phyloP scores from a whole-genome alignment of 2,329 filamentous ascomycete species.

The Penicillium thymicola region DNA sequence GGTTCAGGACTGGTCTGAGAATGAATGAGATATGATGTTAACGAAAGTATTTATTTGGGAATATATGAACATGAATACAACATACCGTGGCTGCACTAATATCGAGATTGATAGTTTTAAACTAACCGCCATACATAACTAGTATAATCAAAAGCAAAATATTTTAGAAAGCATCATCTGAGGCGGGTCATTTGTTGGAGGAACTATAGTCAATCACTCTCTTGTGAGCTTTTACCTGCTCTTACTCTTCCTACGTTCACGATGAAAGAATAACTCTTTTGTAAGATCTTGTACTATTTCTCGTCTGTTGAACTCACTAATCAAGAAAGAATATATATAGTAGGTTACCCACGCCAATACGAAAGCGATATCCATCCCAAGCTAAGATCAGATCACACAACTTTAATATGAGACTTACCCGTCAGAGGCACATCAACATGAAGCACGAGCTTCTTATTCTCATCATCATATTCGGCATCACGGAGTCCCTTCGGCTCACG shows the following conservation, averaged over 20 bases:
- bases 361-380: not conserved
- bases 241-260: too few species aligned
- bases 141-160: too few species aligned
- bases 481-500: not conserved
- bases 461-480: constrained; percentile 9
- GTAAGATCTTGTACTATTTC: too few species aligned
- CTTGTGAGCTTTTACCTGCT: too few species aligned
- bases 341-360: not conserved
- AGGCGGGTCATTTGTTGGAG: too few species aligned
- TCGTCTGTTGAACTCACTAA: not conserved
- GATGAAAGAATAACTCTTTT: too few species aligned
- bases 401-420: not conserved
- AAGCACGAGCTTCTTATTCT: constrained; percentile 15
- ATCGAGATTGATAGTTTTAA: not conserved
- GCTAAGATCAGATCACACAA: not conserved
- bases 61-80: not conserved
- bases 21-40: not conserved
- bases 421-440: constrained; percentile 18
- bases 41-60: not conserved
- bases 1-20: too few species aligned
- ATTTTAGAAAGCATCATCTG: too few species aligned
- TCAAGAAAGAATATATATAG: not conserved
- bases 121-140: not conserved
- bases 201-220: too few species aligned
- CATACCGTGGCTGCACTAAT: not conserved